These are phyloP conservation scores for Eimeria brunetti DNA, from an alignment of 169 alveolate species.

Conservation along the genomic window DNA sequence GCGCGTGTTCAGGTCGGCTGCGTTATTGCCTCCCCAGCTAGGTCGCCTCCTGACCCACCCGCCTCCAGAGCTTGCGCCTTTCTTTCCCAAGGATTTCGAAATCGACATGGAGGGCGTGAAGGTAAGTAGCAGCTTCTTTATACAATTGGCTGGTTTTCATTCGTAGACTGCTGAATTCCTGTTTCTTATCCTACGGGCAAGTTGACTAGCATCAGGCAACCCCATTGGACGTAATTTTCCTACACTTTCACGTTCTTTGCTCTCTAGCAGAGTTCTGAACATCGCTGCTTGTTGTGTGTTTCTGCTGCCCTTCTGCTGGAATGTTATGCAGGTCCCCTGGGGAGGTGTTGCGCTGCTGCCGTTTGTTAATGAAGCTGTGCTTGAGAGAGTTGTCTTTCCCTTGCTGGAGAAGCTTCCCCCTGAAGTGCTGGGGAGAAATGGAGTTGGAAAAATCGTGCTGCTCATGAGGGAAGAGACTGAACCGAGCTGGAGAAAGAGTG, in stretches of 20 bases:
- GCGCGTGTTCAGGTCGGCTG: conserved; percentile 51
- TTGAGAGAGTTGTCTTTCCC: conserved; percentile 52
- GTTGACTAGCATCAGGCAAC: neutral
- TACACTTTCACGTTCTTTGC: neutral
- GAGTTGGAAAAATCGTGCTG: conserved; percentile 38
- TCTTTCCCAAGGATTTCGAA: conserved; percentile 81
- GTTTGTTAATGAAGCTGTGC: conserved; percentile 82
- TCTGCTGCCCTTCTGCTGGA: neutral
- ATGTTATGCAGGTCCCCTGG: conserved; percentile 85
- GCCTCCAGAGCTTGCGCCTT: conserved; percentile 70
- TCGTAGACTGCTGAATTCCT: neutral
- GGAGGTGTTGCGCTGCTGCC: conserved; percentile 89
- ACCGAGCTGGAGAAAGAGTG: neutral
- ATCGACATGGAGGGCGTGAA: conserved; percentile 88
- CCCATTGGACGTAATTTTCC: neutral
- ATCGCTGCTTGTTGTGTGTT: neutral
- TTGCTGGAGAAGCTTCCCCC: conserved; percentile 23
- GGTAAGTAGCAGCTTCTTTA: neutral
- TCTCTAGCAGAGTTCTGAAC: neutral
- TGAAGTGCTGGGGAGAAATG: conserved; percentile 60
- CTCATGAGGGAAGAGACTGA: conserved; percentile 40
- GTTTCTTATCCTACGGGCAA: neutral
- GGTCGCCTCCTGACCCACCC: conserved; percentile 35
- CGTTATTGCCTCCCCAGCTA: conserved; percentile 54
- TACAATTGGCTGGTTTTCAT: neutral